Percentiles rank a stretch among this genome's conserved stretches.
phyloP scores from a whole-genome alignment of 2,329 filamentous ascomycete species.

The Arthrocladium fulminans region DNA sequence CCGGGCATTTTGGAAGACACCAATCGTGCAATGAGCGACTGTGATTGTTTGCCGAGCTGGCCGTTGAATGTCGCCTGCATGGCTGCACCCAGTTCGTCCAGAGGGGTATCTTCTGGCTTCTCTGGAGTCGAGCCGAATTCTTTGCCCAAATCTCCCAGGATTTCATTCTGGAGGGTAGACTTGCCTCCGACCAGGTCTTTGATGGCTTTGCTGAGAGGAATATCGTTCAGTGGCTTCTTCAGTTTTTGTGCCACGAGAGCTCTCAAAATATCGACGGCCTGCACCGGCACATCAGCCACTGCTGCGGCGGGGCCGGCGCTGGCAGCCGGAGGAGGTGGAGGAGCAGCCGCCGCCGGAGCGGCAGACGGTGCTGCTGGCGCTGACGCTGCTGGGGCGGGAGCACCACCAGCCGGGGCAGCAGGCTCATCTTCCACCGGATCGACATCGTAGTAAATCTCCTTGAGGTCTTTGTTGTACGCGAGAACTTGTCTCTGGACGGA shows the following conservation, averaged over 20 bases:
- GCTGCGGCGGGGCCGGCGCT: slow-evolving; percentile 78
- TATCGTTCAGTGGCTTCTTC: slow-evolving; percentile 83
- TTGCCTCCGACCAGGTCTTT: slow-evolving; percentile 98
- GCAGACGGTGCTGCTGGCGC: slow-evolving; percentile 43
- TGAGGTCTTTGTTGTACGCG: slow-evolving; percentile 98
- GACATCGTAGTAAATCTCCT: slow-evolving; percentile 98
- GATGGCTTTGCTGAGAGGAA: slow-evolving; percentile 92
- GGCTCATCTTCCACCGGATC: slow-evolving; percentile 90
- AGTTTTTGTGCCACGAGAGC: slow-evolving; percentile 91
- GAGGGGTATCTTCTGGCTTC: slow-evolving; percentile 93
- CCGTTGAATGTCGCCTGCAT: slow-evolving; percentile 99
- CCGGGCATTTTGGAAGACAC: slow-evolving; percentile 99
- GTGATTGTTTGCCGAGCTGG: slow-evolving; percentile 92
- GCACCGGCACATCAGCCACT: slow-evolving; percentile 76
- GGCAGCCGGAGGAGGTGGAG: slow-evolving; percentile 52
- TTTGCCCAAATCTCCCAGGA: slow-evolving; percentile 92
- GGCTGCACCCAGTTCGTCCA: slow-evolving; percentile 87
- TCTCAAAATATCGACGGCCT: slow-evolving; percentile 81
- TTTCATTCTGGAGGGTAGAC: slow-evolving; percentile 97
- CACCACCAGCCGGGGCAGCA: slow-evolving; percentile 39
- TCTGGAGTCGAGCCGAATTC: slow-evolving; percentile 97
- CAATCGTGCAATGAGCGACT: slow-evolving; percentile 82
- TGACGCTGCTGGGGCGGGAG: slow-evolving; percentile 32
- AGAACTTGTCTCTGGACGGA: slow-evolving; percentile 95
- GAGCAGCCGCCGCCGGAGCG: slow-evolving; percentile 44